Evolutionary conservation across 352 stramenopile species (phyloP).

Genomic region (Pythium insidiosum): DNA sequence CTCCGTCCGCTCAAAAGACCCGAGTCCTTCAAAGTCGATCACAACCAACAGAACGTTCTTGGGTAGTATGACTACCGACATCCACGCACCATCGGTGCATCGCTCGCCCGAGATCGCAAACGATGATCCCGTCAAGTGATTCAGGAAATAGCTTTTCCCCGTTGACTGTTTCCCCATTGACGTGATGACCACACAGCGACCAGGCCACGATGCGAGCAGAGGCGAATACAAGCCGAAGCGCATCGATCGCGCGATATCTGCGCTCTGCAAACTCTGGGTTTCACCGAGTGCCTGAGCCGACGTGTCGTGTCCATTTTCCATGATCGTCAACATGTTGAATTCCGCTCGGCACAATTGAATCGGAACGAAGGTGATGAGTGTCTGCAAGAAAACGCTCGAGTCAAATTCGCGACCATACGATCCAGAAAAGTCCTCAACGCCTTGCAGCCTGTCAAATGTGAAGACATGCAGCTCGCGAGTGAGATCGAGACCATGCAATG

Average conservation of each 20-base stretch:
- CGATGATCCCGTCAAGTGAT: constrained; percentile 63
- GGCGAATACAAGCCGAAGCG: constrained; percentile 38
- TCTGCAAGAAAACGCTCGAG: constrained; percentile 24
- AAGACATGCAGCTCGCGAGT: background rate
- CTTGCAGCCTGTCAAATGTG: background rate
- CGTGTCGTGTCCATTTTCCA: constrained; percentile 33
- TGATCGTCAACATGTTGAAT: constrained; percentile 40
- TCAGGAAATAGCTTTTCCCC: constrained; percentile 75
- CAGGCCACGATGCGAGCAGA: constrained; percentile 27
- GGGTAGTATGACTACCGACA: constrained; percentile 34
- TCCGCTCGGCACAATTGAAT: constrained; percentile 68
- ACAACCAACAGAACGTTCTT: constrained; percentile 49
- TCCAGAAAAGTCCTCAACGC: no score
- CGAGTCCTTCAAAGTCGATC: constrained; percentile 71
- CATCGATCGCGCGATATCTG: constrained; percentile 38
- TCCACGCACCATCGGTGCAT: constrained; percentile 63
- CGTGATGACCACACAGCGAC: constrained; percentile 37
- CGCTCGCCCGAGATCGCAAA: constrained; percentile 58
- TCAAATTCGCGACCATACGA: no score
- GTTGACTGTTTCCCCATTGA: constrained; percentile 73
- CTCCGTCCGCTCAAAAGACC: constrained; percentile 62
- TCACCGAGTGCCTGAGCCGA: background rate
- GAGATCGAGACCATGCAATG: constrained; percentile 20
- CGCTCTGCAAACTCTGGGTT: constrained; percentile 3
- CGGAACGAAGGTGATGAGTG: constrained; percentile 55